Base-by-base conservation (phyloP, 2,329 filamentous ascomycete genomes). In the Epichloe festucae region DNA sequence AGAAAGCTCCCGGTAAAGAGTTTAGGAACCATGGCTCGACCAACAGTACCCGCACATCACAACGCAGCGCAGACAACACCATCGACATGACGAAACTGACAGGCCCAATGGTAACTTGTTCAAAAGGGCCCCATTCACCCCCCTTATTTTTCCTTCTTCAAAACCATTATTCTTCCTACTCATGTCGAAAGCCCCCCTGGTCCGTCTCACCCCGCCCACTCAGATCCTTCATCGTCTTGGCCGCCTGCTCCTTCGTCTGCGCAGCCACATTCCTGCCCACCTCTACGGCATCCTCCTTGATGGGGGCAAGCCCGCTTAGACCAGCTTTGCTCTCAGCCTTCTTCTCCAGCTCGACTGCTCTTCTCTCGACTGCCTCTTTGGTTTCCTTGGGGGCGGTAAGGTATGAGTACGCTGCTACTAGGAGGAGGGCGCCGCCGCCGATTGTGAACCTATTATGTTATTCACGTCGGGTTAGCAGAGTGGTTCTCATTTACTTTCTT, bases 21-120 rank as follows among this genome's bases (percentile, higher is more conserved):
- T 4, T 77, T 78, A 69, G 53, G 64, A 71, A 61, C 77, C 85
- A 89, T 67, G 86, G 86, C 54, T 81, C 83, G 0, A 89, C 85
- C 27, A 89, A 87, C 68, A 87, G 81, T 65, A 89, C 86, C 39
- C 81, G 86, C 7, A 74, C 27, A 27, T 27, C 1, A 3, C 27
- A 27, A 27, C 27, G 27, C 27, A 27, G 27, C 27, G 27, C 27
- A 27, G 27, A 27, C 27, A 27, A 27, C 7, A 27, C 27, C 27
- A 27, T 27, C 27, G 27, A 8, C 27, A 27, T 27, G 27, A 27
- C 23, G 27, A 27, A 8, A 27, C 7, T 27, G 27, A 27, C 27
- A 17, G 27, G 27, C 17, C 17, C 41, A 21, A 11, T 12, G 4
- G 19, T 12, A 5, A 42, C 19, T 42, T 42, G 12, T 15, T 19